Evolutionary conservation across 495 filamentous ascomycete species (phyloP), one percentile per base, ranked within the genome.

Genomic region (Aspergillus heteromorphus): DNA sequence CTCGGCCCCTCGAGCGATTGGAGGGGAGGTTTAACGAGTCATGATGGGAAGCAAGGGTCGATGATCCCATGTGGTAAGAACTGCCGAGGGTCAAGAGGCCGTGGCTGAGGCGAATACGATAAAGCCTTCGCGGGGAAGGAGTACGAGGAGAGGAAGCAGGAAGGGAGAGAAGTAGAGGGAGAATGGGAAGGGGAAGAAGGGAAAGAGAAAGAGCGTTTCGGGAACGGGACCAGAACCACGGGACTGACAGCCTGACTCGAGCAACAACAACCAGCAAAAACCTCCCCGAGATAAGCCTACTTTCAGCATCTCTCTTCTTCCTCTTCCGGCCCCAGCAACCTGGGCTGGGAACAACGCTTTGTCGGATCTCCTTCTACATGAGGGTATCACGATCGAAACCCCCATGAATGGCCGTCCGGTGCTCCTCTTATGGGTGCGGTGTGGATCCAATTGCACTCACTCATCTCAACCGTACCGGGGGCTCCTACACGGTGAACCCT

Each of bases 31-130:
- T n/a, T 9, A 38, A 5, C 34, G 6, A 38, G 34, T 38, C 34
- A 38, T n/a, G 34, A 36, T 5, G 34, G n/a, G 6, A 38, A 38
- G 13, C 1, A 38, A 34, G 14, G 34, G 13, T 3, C 34, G 5
- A n/a, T 1, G 52, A 25, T 49, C 41, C n/a, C 16, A 11, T 10
- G 17, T 42, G 16, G 11, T 27, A 38, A 29, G 19, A 13, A 17
- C 14, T 4, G 23, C 7, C 74, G 57, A 72, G 70, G 43, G 79
- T n/a, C n/a, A 82, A 45, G 75, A 74, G 5, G 23, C 23, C 23
- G 7, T 27, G n/a, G n/a, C n/a, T n/a, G 23, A 27, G 23, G 23
- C 23, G 7, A 27, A 27, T 27, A 27, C 23, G 23, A 27, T 3
- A 27, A 27, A 27, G 23, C 23, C 23, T 45, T 45, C 42, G 10